Evolutionary conservation across 345 rosid species (phyloP).

Genomic region (Aquilaria malaccensis): DNA sequence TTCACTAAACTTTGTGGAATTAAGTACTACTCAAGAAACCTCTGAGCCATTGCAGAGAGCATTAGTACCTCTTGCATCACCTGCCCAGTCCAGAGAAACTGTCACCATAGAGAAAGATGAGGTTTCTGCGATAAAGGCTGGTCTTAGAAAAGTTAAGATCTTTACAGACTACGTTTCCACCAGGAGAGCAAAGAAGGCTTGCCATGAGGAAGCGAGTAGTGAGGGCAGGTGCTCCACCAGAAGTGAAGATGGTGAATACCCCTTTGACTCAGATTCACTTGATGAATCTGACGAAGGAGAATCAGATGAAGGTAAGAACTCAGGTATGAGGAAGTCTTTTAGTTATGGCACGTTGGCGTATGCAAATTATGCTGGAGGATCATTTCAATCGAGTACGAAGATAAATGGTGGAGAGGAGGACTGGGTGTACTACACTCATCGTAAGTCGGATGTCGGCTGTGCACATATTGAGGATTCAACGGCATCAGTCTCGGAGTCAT

Average conservation of each 20-base stretch:
- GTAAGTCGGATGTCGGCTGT: conserved; percentile 60
- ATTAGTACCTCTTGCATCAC: conserved; percentile 45
- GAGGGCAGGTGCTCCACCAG: conserved; percentile 62
- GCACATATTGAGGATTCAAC: conserved; percentile 33
- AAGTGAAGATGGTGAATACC: conserved; percentile 75
- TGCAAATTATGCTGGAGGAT: conserved; percentile 74
- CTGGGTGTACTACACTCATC: conserved; percentile 78
- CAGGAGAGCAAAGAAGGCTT: conserved; percentile 56
- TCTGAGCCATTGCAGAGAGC: conserved; percentile 43
- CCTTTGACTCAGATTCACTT: conserved; percentile 74
- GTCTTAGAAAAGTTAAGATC: conserved; percentile 77
- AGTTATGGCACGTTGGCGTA: conserved; percentile 78
- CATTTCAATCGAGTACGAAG: conserved; percentile 40
- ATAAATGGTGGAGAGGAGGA: conserved; percentile 53
- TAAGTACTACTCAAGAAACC: conserved; percentile 58
- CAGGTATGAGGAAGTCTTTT: conserved; percentile 48
- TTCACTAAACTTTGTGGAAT: conserved; percentile 62
- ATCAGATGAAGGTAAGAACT: conserved; percentile 61
- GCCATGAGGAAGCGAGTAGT: conserved; percentile 58
- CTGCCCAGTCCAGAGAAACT: conserved; percentile 46
- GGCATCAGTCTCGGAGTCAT: conserved; percentile 39
- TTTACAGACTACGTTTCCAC: conserved; percentile 67
- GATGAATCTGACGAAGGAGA: conserved; percentile 81
- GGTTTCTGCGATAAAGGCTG: conserved; percentile 77
- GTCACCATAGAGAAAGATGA: conserved; percentile 52